Evolutionary conservation across 2,329 filamentous ascomycete species (phyloP).

Genomic region (Scedosporium aurantiacum): DNA sequence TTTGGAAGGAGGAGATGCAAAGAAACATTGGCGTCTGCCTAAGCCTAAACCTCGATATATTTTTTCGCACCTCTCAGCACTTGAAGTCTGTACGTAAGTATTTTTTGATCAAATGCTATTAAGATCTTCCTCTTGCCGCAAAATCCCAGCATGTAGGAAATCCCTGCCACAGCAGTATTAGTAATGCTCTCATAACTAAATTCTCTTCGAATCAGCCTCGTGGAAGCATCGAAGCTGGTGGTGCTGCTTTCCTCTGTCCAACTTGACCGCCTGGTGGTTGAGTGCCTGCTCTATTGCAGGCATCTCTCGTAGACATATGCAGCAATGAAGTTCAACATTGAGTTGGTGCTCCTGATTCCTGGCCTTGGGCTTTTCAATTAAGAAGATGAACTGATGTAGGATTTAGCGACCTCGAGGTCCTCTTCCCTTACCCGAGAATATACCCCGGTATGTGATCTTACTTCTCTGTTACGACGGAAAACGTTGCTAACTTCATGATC

Average conservation of each 20-base stretch:
- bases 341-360: conserved; percentile 22
- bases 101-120: not conserved
- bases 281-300: not conserved
- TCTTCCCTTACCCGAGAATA: conserved; percentile 49
- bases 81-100: too few species aligned
- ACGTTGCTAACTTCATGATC: conserved; percentile 39
- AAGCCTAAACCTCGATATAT: too few species aligned
- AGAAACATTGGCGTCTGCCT: too few species aligned
- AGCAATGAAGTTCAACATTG: conserved; percentile 42
- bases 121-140: not conserved
- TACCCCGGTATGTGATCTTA: conserved; percentile 37
- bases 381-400: not conserved
- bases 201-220: not conserved
- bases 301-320: not conserved
- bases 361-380: not conserved
- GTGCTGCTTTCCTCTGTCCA: too few species aligned
- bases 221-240: too few species aligned
- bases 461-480: conserved; percentile 46
- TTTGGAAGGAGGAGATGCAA: not conserved
- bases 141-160: not conserved
- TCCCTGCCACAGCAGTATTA: not conserved
- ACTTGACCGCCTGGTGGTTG: not conserved
- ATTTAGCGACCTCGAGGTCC: conserved; percentile 41
- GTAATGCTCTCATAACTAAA: not conserved
- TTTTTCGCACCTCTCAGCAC: too few species aligned